Evolutionary conservation across 1,284 basidiomycete genomes (phyloP), one percentile per base, ranked within the genome.

Genomic region (Moesziomyces sp.): DNA sequence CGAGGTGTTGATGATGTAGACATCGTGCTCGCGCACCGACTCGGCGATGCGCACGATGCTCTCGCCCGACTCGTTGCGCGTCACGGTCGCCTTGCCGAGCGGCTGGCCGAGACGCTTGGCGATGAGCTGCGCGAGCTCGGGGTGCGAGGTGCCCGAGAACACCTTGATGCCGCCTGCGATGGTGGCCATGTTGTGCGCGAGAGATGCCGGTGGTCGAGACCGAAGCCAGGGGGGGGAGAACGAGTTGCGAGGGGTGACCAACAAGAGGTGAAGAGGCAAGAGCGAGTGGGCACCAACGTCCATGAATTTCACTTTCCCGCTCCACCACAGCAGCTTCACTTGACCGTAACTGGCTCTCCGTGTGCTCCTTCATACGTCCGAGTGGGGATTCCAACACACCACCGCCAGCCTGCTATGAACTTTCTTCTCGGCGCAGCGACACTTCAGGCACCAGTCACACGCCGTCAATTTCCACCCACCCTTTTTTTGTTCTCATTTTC

Each of bases 1-100:
- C 13, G 92, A 92, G 33, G 94, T 96, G 87, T 96, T 97, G 88
- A 99, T 91, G 85, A 99, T 98, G 88, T 99, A 99, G 59, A 99
- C 97, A 85, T 99, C 97, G 86, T 94, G 93, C 86, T 99, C 96
- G 63, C 96, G 92, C 35, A 99, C 97, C 58, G 93, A 94, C 86
- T 99, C 97, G 61, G 89, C 88, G 83, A 99, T 94, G 69, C 92
- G 92, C 63, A 99, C 92, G 81, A 90, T 90, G 52, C 92, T 93
- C 86, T 97, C 95, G 68, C 95, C 95, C 71, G 95, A 92, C 18
- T 92, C 92, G 82, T 93, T 96, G 83, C 91, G 90, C 48, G 90
- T 90, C 55, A 97, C 90, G 77, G 92, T 92, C 18, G 93, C 76
- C 40, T 77, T 74, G 58, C 81, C 81, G 1, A 83, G 74, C 11